Percentiles rank a stretch among this genome's conserved stretches.
phyloP scores from a whole-genome alignment of 768 basidiomycete species.

The Serendipita sp. region DNA sequence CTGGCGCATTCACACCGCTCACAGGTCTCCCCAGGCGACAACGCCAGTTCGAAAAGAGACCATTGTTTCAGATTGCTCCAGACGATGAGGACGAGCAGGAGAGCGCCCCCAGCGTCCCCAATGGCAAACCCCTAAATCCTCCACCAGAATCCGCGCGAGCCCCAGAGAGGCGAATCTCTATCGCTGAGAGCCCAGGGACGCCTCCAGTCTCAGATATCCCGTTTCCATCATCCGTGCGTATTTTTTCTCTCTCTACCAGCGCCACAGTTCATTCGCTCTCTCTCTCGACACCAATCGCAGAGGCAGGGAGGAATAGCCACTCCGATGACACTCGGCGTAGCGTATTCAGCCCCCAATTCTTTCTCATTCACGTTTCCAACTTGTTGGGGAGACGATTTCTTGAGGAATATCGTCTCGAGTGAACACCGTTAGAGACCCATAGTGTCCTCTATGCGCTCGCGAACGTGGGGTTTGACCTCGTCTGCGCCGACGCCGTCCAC shows the following conservation, averaged over 20 bases:
- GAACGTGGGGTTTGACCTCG: background rate
- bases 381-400: too few species aligned
- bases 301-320: too few species aligned
- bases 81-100: conserved; percentile 5
- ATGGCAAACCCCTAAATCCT: background rate
- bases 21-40: background rate
- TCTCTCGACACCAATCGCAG: background rate
- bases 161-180: background rate
- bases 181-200: background rate
- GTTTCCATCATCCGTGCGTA: background rate
- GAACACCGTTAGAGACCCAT: too few species aligned
- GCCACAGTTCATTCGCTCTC: background rate
- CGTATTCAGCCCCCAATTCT: too few species aligned
- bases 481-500: background rate
- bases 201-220: background rate
- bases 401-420: too few species aligned
- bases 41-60: conserved; percentile 4
- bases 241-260: background rate
- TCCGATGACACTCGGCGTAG: too few species aligned
- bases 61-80: conserved; percentile 6
- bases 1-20: conserved; percentile 2
- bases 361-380: too few species aligned
- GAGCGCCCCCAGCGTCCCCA: background rate
- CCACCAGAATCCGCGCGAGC: background rate
- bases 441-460: background rate